These are phyloP conservation scores for Elasticomyces elasticus DNA, from an alignment of 495 filamentous ascomycete species.

Conservation along the genomic window DNA sequence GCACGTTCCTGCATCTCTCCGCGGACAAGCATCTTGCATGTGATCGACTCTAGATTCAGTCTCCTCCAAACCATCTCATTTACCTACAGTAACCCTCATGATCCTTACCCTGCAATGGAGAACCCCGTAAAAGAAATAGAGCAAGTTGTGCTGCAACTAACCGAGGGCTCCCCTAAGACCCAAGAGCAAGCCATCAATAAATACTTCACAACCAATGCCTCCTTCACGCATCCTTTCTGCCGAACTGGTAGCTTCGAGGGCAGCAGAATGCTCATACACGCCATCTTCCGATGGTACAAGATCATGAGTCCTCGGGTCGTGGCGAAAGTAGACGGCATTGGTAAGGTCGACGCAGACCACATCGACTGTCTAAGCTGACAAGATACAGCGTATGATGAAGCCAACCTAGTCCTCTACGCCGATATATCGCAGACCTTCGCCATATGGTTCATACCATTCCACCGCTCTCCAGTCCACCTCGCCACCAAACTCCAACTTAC, in stretches of 20 bases:
- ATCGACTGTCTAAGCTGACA: neutral
- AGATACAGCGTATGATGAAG: constrained; percentile 54
- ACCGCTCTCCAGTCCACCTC: constrained; percentile 54
- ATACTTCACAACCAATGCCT: constrained; percentile 59
- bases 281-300: constrained; percentile 80
- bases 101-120: constrained; percentile 8
- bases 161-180: constrained; percentile 49
- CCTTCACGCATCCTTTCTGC: constrained; percentile 75
- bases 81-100: neutral
- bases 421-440: constrained; percentile 61
- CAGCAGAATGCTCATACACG: constrained; percentile 52
- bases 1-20: neutral
- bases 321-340: constrained; percentile 56
- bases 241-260: constrained; percentile 51
- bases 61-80: neutral
- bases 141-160: constrained; percentile 54
- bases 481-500: constrained; percentile 62
- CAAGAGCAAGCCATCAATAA: constrained; percentile 54
- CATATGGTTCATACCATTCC: constrained; percentile 66
- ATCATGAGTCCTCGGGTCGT: constrained; percentile 67
- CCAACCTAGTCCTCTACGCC: constrained; percentile 56
- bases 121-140: constrained; percentile 45
- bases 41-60: neutral
- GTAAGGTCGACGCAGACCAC: constrained; percentile 34
- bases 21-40: neutral